These are phyloP conservation scores for Aspergillus proliferans DNA, from an alignment of 2,329 filamentous ascomycete genomes.

Conservation along the genomic window DNA sequence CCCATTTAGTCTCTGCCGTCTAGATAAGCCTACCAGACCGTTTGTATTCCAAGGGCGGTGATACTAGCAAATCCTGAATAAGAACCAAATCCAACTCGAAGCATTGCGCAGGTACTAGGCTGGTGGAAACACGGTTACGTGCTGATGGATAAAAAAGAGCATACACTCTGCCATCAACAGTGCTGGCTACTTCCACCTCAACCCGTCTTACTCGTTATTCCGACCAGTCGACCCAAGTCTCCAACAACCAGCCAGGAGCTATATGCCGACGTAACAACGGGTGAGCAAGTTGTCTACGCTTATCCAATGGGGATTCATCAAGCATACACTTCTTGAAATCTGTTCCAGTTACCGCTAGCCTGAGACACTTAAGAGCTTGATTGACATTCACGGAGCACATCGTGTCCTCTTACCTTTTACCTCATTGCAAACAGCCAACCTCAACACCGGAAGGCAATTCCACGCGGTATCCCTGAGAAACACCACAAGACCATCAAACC, in stretches of 20 bases:
- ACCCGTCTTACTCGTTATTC: too few species aligned
- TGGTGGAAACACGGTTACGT: background rate
- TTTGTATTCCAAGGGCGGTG: too few species aligned
- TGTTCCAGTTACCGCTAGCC: background rate
- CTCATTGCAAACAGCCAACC: background rate
- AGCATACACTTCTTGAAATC: background rate
- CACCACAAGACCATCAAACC: background rate
- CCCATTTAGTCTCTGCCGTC: too few species aligned
- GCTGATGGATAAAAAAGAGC: background rate
- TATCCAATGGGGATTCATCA: background rate
- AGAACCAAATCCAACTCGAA: too few species aligned
- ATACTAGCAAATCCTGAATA: too few species aligned
- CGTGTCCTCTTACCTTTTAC: background rate
- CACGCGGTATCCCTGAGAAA: too few species aligned
- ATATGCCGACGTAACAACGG: background rate
- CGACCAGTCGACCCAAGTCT: too few species aligned
- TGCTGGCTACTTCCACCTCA: background rate
- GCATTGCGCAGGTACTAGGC: too few species aligned
- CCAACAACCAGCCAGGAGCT: background rate
- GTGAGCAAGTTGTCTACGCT: background rate
- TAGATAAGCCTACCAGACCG: too few species aligned
- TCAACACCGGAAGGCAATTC: background rate
- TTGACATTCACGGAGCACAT: background rate
- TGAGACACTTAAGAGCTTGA: background rate
- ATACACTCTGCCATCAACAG: background rate